These are phyloP conservation scores for Boletus speciosus DNA, from an alignment of 768 basidiomycete species.

Conservation along the genomic window DNA sequence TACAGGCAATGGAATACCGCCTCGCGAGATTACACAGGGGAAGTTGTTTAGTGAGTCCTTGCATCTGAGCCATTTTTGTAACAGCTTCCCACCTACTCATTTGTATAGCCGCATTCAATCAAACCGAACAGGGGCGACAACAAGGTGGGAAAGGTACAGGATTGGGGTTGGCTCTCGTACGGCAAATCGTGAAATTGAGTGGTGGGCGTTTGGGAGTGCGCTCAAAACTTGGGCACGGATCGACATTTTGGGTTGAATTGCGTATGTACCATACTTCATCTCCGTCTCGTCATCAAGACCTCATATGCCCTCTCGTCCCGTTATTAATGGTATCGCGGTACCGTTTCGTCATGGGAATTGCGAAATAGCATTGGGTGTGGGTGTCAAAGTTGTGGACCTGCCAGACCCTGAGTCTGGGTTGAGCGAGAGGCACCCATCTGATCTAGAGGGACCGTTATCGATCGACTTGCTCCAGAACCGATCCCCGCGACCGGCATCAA, in stretches of 20 bases:
- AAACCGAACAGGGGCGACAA: slow-evolving; percentile 71
- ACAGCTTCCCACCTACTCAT: slow-evolving; percentile 4
- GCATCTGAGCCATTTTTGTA: not conserved
- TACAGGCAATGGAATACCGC: slow-evolving; percentile 63
- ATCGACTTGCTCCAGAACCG: slow-evolving; percentile 21
- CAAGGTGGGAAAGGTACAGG: slow-evolving; percentile 76
- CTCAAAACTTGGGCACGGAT: slow-evolving; percentile 64
- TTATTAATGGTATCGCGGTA: slow-evolving; percentile 6
- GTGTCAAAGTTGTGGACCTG: slow-evolving; percentile 44
- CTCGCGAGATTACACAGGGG: slow-evolving; percentile 64
- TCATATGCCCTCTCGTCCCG: slow-evolving; percentile 6
- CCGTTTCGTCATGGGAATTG: slow-evolving; percentile 1
- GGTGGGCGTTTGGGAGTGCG: slow-evolving; percentile 72
- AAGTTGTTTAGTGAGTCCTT: slow-evolving; percentile 63
- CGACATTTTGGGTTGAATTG: slow-evolving; percentile 87
- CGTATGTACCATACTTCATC: slow-evolving; percentile 36
- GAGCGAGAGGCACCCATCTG: slow-evolving; percentile 18
- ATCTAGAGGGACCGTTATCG: slow-evolving; percentile 27
- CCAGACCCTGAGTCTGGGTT: slow-evolving; percentile 23
- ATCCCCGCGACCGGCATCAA: slow-evolving; percentile 3
- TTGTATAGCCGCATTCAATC: slow-evolving; percentile 63
- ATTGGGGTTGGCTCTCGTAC: slow-evolving; percentile 70
- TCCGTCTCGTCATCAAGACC: slow-evolving; percentile 7
- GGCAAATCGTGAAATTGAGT: slow-evolving; percentile 73
- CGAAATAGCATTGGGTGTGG: slow-evolving; percentile 58